These are phyloP conservation scores for Tulasnella calospora DNA, from an alignment of 768 basidiomycete genomes.

Conservation along the genomic window DNA sequence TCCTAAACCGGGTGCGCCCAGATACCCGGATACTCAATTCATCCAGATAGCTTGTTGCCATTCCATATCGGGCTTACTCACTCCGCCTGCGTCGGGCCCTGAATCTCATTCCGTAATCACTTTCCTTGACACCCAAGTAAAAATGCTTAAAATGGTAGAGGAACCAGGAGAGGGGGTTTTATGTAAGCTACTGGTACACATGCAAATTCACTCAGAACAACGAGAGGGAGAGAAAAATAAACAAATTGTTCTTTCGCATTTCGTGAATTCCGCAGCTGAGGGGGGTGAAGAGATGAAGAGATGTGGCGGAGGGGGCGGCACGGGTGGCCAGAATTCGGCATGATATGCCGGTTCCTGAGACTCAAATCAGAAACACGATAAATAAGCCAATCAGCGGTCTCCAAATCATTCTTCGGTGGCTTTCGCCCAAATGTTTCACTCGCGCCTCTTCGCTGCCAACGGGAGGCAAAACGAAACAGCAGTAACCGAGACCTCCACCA, in stretches of 20 bases:
- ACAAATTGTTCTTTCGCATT: not conserved
- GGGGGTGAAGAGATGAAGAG: not conserved
- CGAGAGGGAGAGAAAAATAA: not conserved
- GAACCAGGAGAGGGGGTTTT: not conserved
- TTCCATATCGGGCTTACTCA: not conserved
- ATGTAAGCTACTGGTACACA: not conserved
- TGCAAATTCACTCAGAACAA: not conserved
- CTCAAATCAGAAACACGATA: not conserved
- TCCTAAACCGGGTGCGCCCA: not conserved
- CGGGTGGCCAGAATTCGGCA: not conserved
- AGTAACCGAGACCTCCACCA: not conserved
- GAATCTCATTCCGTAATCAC: not conserved
- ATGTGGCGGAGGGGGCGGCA: not conserved
- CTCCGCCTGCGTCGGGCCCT: not conserved
- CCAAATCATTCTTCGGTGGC: not conserved
- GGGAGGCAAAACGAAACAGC: not conserved
- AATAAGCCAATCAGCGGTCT: not conserved
- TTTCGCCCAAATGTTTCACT: not conserved
- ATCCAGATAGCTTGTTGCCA: conserved; percentile 3
- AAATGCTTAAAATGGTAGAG: not conserved
- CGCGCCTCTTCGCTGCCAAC: not conserved
- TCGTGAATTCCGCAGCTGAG: not conserved
- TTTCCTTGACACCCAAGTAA: not conserved
- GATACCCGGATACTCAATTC: not conserved
- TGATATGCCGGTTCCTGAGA: not conserved